These are phyloP conservation scores for Chenopodium formosanum DNA, from an alignment of 148 eudicot genomes.

Conservation along the genomic window DNA sequence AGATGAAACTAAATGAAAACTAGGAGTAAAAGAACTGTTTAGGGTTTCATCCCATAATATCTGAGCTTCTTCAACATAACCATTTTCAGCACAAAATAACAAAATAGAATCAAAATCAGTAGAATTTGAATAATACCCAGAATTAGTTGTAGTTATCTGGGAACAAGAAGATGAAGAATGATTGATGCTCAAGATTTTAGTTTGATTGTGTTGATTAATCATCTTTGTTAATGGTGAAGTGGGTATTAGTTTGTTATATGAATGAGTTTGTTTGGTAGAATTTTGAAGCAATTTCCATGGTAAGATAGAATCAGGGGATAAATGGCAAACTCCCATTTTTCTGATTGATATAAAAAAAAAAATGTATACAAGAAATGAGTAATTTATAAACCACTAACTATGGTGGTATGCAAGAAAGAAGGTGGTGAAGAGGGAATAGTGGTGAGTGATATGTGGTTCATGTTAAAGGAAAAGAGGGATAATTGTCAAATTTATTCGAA, in stretches of 20 bases:
- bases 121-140: constrained; percentile 24
- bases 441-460: no score
- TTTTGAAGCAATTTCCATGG: background rate
- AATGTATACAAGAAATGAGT: no score
- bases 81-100: constrained; percentile 53
- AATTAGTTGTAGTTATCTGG: constrained; percentile 1
- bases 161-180: background rate
- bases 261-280: background rate
- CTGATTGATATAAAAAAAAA: no score
- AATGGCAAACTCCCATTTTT: constrained; percentile 15
- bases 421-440: no score
- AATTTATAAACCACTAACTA: no score
- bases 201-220: constrained; percentile 1
- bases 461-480: no score
- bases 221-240: constrained; percentile 5
- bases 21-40: constrained; percentile 49
- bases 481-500: no score
- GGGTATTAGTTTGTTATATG: constrained; percentile 1
- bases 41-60: constrained; percentile 55
- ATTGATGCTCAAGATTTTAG: background rate
- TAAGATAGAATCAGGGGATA: constrained; percentile 15
- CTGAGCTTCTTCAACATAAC: constrained; percentile 43
- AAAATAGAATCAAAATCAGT: constrained; percentile 35
- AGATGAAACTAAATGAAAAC: constrained; percentile 41
- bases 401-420: no score